Conservation (phyloP, 176 grass and related monocot genomes). For the Guadua angustifolia region DNA sequence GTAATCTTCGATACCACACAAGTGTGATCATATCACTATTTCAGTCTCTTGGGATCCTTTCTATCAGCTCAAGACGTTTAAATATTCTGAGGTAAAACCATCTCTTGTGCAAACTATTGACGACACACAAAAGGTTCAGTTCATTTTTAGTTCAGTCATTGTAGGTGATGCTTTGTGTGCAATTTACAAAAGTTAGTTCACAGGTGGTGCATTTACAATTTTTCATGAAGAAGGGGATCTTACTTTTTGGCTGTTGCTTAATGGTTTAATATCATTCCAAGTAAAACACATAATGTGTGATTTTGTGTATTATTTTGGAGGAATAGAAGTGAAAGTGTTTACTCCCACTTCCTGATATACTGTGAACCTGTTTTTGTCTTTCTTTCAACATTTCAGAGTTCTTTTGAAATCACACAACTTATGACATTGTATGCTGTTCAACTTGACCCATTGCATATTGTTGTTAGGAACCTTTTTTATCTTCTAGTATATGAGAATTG, state of each 20-base stretch:
- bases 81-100: constrained; percentile 82
- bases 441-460: not conserved
- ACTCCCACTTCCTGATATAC: constrained; percentile 10
- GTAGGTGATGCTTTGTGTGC: not conserved
- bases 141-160: constrained; percentile 1
- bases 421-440: constrained; percentile 17
- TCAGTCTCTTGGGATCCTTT: constrained; percentile 89
- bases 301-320: constrained; percentile 20
- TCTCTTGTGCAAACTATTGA: constrained; percentile 29
- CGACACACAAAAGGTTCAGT: not conserved
- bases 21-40: constrained; percentile 97
- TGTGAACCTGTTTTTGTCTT: not conserved
- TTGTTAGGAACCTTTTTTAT: constrained; percentile 28
- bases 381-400: constrained; percentile 30
- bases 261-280: constrained; percentile 31
- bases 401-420: constrained; percentile 15
- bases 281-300: not conserved
- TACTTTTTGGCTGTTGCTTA: not conserved
- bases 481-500: constrained; percentile 37
- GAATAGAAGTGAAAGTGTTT: constrained; percentile 13
- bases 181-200: not conserved
- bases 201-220: not conserved
- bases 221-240: constrained; percentile 28
- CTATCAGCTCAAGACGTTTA: constrained; percentile 90
- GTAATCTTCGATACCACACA: constrained; percentile 98